A percentile compares a stretch with the other conserved stretches of the same genome.
Evolutionary conservation across 176 grass and related monocot genomes (phyloP).

Genomic region (Carex parvula): DNA sequence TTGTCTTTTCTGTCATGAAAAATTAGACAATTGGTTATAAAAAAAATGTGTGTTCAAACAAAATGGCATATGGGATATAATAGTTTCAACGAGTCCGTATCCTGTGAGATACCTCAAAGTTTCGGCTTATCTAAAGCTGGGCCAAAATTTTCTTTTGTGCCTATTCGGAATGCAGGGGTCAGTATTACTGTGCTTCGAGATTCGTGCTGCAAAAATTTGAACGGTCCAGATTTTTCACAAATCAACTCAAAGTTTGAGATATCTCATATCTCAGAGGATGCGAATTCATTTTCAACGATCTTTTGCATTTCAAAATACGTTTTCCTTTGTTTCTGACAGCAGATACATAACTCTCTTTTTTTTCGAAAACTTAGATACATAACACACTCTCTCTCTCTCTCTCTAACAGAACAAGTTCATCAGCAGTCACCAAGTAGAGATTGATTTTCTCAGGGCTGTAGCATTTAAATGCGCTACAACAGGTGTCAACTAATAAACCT

Average conservation of each 20-base stretch:
- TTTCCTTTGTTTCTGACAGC: neutral
- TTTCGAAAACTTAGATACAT: neutral
- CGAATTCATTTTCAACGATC: neutral
- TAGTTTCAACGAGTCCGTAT: too few species aligned
- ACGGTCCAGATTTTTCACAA: too few species aligned
- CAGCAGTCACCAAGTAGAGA: constrained; percentile 75
- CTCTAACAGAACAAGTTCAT: constrained; percentile 68
- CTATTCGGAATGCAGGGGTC: too few species aligned
- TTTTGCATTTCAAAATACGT: neutral
- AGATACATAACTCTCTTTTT: neutral
- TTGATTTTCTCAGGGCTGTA: constrained; percentile 57
- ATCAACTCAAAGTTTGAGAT: too few species aligned
- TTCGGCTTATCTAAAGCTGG: too few species aligned
- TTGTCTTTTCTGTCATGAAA: neutral
- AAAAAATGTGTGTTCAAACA: neutral
- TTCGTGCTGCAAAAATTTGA: too few species aligned
- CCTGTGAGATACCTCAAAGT: too few species aligned
- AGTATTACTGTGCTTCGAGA: too few species aligned
- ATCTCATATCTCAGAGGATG: too few species aligned
- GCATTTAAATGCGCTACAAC: constrained; percentile 55
- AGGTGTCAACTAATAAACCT: constrained; percentile 42
- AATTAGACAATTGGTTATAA: neutral
- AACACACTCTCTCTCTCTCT: neutral
- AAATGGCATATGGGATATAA: neutral
- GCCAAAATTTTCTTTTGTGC: too few species aligned